These are phyloP conservation scores for Apiospora aurea DNA, from an alignment of 2,329 filamentous ascomycete genomes.

Conservation along the genomic window DNA sequence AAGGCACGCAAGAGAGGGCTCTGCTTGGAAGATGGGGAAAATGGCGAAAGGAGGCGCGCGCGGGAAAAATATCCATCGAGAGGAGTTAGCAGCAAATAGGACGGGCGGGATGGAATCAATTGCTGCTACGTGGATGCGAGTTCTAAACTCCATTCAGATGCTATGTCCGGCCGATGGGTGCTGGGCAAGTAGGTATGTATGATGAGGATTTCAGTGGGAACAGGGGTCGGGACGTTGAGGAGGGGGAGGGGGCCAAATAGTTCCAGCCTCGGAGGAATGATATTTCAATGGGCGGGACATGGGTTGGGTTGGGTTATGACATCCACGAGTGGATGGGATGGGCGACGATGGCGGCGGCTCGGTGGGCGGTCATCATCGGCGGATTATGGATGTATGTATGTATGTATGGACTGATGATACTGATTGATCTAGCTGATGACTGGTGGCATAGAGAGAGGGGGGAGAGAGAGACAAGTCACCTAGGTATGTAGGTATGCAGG, in stretches of 20 bases:
- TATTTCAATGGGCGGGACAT: background rate
- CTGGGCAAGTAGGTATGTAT: background rate
- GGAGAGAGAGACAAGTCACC: background rate
- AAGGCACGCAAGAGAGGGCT: no score
- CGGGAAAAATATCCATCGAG: background rate
- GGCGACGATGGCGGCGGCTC: no score
- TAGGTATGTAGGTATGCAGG: background rate
- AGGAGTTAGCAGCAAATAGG: background rate
- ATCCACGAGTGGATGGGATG: background rate
- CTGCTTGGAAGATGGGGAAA: background rate
- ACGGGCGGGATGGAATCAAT: constrained; percentile 14
- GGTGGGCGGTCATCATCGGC: no score
- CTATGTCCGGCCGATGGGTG: constrained; percentile 4
- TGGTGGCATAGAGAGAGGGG: no score
- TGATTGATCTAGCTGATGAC: no score
- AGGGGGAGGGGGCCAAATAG: background rate
- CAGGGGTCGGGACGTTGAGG: background rate
- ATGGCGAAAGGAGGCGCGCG: background rate
- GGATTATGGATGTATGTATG: no score
- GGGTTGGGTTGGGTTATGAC: background rate
- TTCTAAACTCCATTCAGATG: constrained; percentile 20
- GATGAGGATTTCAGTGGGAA: background rate
- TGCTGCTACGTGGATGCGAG: constrained; percentile 10
- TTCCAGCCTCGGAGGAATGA: background rate
- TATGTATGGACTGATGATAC: no score